Evolutionary conservation across 164 flowering plant species (phyloP).

Genomic region (Taxillus chinensis): DNA sequence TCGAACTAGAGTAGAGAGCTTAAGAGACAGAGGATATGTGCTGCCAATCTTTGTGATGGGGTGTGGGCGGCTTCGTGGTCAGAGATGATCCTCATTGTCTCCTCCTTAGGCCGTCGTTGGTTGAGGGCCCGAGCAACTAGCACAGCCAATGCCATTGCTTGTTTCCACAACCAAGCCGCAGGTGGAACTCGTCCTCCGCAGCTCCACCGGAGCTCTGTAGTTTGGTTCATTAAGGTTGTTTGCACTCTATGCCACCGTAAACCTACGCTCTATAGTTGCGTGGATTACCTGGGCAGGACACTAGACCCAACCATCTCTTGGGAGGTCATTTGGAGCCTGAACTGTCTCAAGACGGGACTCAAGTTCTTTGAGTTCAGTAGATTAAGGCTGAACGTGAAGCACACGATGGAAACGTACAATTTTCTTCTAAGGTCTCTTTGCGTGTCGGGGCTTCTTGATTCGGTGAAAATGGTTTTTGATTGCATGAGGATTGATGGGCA

Average conservation of each 20-base stretch:
- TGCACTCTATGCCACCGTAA: slow-evolving; percentile 29
- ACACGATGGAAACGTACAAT: slow-evolving; percentile 34
- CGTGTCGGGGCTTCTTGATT: slow-evolving; percentile 34
- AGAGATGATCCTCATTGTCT: neutral
- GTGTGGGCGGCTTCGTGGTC: too few relatives aligned
- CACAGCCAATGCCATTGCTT: slow-evolving; percentile 3
- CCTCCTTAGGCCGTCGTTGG: neutral
- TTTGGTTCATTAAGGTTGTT: slow-evolving; percentile 50
- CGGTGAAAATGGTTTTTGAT: slow-evolving; percentile 36
- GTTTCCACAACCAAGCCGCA: slow-evolving; percentile 16
- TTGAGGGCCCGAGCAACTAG: neutral
- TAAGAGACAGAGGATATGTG: too few relatives aligned
- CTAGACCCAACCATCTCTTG: slow-evolving; percentile 44
- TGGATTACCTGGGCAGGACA: slow-evolving; percentile 24
- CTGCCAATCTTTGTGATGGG: too few relatives aligned
- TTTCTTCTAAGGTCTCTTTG: slow-evolving; percentile 45
- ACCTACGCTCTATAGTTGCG: slow-evolving; percentile 7
- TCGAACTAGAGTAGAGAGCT: too few relatives aligned
- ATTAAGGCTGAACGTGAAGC: slow-evolving; percentile 27
- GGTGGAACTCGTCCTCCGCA: slow-evolving; percentile 15
- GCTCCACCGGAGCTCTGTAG: slow-evolving; percentile 13
- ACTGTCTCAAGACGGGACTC: slow-evolving; percentile 30
- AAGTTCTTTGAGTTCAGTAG: slow-evolving; percentile 44
- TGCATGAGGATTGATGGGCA: slow-evolving; percentile 52
- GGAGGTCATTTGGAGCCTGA: slow-evolving; percentile 33